Conservation (phyloP, 1,284 basidiomycete genomes). For the Naganishia cerealis region DNA sequence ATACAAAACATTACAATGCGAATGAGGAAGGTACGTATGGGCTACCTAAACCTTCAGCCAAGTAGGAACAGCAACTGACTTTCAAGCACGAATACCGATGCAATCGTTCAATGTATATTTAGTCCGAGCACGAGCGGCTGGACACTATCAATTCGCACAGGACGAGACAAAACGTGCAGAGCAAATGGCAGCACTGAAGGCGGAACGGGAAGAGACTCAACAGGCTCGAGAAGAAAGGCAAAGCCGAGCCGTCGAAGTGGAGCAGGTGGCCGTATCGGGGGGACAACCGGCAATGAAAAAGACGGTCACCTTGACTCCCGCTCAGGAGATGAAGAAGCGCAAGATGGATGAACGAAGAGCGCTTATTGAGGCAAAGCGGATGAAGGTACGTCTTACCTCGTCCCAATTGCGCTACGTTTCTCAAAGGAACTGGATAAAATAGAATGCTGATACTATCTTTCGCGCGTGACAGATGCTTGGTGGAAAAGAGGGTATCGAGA, state of each 20-base stretch:
- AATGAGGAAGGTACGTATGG: slow-evolving; percentile 64
- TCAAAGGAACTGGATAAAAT: neutral
- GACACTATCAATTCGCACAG: slow-evolving; percentile 80
- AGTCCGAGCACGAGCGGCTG: slow-evolving; percentile 78
- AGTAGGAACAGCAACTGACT: neutral
- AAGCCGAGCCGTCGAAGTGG: slow-evolving; percentile 41
- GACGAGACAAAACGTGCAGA: slow-evolving; percentile 71
- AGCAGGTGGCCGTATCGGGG: slow-evolving; percentile 15
- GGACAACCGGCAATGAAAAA: slow-evolving; percentile 22
- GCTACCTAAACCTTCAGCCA: neutral
- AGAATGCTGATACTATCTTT: neutral
- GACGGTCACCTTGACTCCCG: slow-evolving; percentile 44
- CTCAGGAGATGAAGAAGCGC: slow-evolving; percentile 71
- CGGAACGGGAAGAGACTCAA: slow-evolving; percentile 70
- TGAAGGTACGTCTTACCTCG: slow-evolving; percentile 57
- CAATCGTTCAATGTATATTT: neutral
- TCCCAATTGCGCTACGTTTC: neutral
- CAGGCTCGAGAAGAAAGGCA: slow-evolving; percentile 61
- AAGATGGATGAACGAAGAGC: slow-evolving; percentile 76
- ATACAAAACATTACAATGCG: slow-evolving; percentile 78
- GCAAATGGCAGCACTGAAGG: slow-evolving; percentile 76
- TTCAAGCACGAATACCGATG: neutral
- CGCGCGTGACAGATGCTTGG: slow-evolving; percentile 37
- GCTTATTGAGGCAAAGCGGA: slow-evolving; percentile 74
- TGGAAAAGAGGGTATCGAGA: slow-evolving; percentile 44